These are phyloP conservation scores for Wickerhamomyces sp. DNA, from an alignment of 1,139 yeast species.

Conservation along the genomic window DNA sequence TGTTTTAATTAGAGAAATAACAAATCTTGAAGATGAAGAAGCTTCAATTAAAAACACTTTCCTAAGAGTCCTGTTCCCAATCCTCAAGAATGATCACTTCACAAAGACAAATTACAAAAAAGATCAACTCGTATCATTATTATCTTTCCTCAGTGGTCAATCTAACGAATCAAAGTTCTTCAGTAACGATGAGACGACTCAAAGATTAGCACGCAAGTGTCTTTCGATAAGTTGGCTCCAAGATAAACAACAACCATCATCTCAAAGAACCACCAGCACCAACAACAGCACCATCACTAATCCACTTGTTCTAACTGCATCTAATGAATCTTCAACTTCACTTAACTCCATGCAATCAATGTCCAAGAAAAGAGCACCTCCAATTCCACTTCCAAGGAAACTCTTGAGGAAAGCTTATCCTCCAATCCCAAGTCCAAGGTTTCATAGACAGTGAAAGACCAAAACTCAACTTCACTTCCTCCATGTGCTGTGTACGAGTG, in stretches of 20 bases:
- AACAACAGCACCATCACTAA: constrained; percentile 12
- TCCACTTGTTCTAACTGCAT: constrained; percentile 12
- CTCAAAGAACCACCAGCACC: constrained; percentile 13
- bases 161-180: constrained; percentile 25
- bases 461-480: too few relatives aligned
- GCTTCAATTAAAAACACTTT: constrained; percentile 71
- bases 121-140: constrained; percentile 44
- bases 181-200: constrained; percentile 37
- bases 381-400: constrained; percentile 28
- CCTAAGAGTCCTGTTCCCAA: constrained; percentile 68
- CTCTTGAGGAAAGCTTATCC: constrained; percentile 2
- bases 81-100: constrained; percentile 64
- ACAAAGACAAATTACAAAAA: constrained; percentile 52
- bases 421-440: constrained; percentile 4
- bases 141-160: constrained; percentile 39
- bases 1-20: constrained; percentile 74
- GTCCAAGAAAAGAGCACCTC: constrained; percentile 28
- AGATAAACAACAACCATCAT: constrained; percentile 9
- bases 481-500: too few relatives aligned
- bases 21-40: constrained; percentile 55
- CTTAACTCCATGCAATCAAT: constrained; percentile 32
- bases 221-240: constrained; percentile 53
- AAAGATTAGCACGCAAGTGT: constrained; percentile 59
- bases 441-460: constrained; percentile 4
- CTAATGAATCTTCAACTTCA: constrained; percentile 23